Base-by-base conservation (phyloP, 108 stramenopile genomes). In the Skeletonema menzelii region DNA sequence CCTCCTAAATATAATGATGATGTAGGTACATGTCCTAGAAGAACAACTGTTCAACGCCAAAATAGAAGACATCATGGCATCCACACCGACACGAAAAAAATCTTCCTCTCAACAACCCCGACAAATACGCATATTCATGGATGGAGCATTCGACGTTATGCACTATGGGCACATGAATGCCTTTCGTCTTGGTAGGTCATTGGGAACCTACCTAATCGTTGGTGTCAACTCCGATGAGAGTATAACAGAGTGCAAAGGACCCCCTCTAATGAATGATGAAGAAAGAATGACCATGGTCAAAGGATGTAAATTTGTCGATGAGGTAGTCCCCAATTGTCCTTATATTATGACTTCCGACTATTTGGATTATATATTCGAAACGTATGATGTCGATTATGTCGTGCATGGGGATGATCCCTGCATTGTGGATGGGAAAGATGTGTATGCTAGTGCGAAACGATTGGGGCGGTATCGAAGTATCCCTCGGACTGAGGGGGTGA, bases 101-200 rank as follows among this genome's bases (percentile, higher is more conserved):
- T 47, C 53, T 7, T 46, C 59, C 55, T 24, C 58, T 59, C 46
- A 47, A 47, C 46, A 47, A 17, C 46, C n/a, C 2, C 32, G 82
- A 5, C 85, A 89, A 69, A 81, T 96, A 56, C 88, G 95, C 19
- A 97, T 97, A 55, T 99, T 97, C 82, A 96, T 99, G 91, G 98
- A 99, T 70, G 98, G 98, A 27, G 97, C 96, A 44, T 99, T 99
- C 72, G 98, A 99, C 79, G 81, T 97, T 77, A 95, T 97, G 93
- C 98, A 99, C 72, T 99, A 91, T 70, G 98, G 98, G 7, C 98
- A 99, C 80, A 98, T 98, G 95, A 99, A 99, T 75, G 99, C 99
- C 3, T 99, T 99, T 76, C 97, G 99, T 12, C 88, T 98, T 62
- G 99, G 93, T 3, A 73, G 88, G 31, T 91, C 97, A 0, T 82